phyloP scores from a whole-genome alignment of 371 early-diverging fungal species.

The Apophysomyces trapeziformis region DNA sequence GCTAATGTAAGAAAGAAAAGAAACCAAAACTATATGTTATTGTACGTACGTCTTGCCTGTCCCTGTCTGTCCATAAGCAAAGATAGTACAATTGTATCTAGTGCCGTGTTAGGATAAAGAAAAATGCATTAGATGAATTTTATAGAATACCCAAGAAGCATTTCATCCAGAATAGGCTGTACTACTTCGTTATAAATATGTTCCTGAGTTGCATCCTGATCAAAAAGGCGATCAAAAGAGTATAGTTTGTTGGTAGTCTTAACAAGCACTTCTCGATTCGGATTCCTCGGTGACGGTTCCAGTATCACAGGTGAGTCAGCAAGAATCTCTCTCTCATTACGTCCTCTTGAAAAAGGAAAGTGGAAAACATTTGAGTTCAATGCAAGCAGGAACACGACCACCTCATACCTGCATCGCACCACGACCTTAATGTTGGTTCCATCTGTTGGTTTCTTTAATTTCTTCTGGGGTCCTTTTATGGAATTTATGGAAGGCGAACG shows the following conservation, averaged over 20 bases:
- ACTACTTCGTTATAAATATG: slow-evolving; percentile 85
- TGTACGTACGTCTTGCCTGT: slow-evolving; percentile 81
- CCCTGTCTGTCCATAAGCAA: slow-evolving; percentile 96
- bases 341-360: slow-evolving; percentile 25
- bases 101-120: neutral
- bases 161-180: slow-evolving; percentile 82
- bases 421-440: slow-evolving; percentile 70
- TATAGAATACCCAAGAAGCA: slow-evolving; percentile 44
- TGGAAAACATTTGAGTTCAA: neutral
- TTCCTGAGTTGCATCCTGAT: slow-evolving; percentile 81
- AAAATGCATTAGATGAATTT: slow-evolving; percentile 1
- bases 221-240: slow-evolving; percentile 93
- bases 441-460: slow-evolving; percentile 13
- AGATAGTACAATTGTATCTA: slow-evolving; percentile 95
- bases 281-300: slow-evolving; percentile 25
- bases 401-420: slow-evolving; percentile 67
- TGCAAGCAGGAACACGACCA: neutral
- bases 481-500: slow-evolving; percentile 4
- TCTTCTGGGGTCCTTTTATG: neutral
- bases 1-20: neutral
- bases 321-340: slow-evolving; percentile 42
- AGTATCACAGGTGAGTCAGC: slow-evolving; percentile 43
- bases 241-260: slow-evolving; percentile 69
- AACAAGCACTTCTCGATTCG: slow-evolving; percentile 36
- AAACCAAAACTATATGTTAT: neutral